phyloP scores from a whole-genome alignment of 2,329 filamentous ascomycete genomes.

The Cercospora citrullina region DNA sequence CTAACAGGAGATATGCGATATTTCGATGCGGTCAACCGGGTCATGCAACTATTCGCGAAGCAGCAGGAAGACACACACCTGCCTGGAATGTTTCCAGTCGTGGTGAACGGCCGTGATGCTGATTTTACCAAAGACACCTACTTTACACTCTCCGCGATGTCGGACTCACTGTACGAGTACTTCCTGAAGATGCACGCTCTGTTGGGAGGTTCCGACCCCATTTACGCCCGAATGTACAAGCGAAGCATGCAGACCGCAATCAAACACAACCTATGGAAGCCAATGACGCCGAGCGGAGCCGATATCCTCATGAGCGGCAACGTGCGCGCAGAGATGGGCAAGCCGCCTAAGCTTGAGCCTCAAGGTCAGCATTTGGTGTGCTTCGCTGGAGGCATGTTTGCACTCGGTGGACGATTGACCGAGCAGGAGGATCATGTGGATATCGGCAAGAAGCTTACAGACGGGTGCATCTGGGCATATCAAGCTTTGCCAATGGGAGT shows the following conservation, averaged over 20 bases:
- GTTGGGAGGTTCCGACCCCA: slow-evolving; percentile 47
- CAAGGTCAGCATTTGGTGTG: slow-evolving; percentile 61
- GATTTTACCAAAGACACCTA: slow-evolving; percentile 45
- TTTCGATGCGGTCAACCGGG: slow-evolving; percentile 49
- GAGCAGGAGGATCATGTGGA: slow-evolving; percentile 55
- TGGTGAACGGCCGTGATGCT: slow-evolving; percentile 43
- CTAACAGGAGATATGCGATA: slow-evolving; percentile 48
- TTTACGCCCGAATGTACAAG: slow-evolving; percentile 60
- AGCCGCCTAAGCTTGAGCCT: slow-evolving; percentile 44
- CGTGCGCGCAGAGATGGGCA: slow-evolving; percentile 38
- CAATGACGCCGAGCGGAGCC: slow-evolving; percentile 49
- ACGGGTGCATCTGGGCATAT: slow-evolving; percentile 66
- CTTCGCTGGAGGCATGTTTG: slow-evolving; percentile 64
- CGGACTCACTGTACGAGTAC: slow-evolving; percentile 44
- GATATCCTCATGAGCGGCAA: slow-evolving; percentile 52
- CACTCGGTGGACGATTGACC: slow-evolving; percentile 58
- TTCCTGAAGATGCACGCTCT: slow-evolving; percentile 52
- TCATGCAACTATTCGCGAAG: slow-evolving; percentile 45
- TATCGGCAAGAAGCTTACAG: slow-evolving; percentile 58
- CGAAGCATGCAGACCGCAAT: slow-evolving; percentile 46
- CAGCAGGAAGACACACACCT: slow-evolving; percentile 47
- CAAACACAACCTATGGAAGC: slow-evolving; percentile 51
- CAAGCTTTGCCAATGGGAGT: slow-evolving; percentile 57
- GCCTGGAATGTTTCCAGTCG: slow-evolving; percentile 52
- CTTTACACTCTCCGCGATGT: slow-evolving; percentile 42